phyloP scores from a whole-genome alignment of 2,329 filamentous ascomycete genomes.

The Exophiala spinifera region DNA sequence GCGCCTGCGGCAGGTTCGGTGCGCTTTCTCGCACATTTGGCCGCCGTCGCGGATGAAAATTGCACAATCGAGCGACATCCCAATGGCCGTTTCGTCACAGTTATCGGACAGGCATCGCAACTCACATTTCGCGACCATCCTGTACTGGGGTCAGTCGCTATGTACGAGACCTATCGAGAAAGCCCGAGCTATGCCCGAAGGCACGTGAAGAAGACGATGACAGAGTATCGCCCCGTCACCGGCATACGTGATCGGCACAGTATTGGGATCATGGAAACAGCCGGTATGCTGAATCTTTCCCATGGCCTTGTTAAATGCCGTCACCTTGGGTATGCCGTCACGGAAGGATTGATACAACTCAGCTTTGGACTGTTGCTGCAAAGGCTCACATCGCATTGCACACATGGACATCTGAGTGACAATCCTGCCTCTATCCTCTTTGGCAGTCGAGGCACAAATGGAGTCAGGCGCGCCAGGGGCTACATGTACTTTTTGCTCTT shows the following conservation, averaged over 20 bases:
- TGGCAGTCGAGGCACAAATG: background rate
- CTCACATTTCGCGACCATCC: constrained; percentile 21
- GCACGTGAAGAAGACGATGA: background rate
- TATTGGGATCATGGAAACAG: constrained; percentile 1
- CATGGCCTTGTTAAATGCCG: constrained; percentile 1
- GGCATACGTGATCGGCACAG: background rate
- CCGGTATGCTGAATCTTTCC: constrained; percentile 5
- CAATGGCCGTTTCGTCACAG: constrained; percentile 3
- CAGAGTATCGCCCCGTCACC: background rate
- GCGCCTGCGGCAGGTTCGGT: constrained; percentile 12
- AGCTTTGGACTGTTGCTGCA: constrained; percentile 4
- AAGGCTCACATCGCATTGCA: constrained; percentile 5
- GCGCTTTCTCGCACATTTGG: constrained; percentile 13
- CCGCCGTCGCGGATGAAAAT: constrained; percentile 9
- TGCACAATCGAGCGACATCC: background rate
- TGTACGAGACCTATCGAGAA: constrained; percentile 15
- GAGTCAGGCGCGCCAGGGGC: background rate
- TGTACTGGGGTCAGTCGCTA: constrained; percentile 14
- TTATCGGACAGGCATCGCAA: constrained; percentile 8
- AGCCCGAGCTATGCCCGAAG: background rate
- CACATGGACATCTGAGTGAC: background rate
- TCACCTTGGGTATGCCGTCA: constrained; percentile 2
- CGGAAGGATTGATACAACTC: constrained; percentile 2
- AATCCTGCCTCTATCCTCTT: background rate
- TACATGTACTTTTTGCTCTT: constrained; percentile 4